phyloP scores from a whole-genome alignment of 164 flowering plant genomes.

The Liriodendron chinense region DNA sequence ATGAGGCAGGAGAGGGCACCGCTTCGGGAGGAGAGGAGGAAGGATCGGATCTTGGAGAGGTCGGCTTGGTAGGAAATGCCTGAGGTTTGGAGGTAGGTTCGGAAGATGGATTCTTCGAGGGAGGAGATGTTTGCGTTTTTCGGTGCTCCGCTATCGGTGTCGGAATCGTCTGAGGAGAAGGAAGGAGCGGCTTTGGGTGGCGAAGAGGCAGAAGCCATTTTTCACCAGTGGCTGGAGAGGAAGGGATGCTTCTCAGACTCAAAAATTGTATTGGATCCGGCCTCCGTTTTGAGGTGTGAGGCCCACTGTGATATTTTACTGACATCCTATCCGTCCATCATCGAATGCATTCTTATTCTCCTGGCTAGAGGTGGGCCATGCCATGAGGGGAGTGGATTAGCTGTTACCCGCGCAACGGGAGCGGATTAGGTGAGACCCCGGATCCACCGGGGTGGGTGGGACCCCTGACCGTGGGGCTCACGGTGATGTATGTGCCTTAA shows the following conservation, averaged over 20 bases:
- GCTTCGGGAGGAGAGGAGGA: slow-evolving; percentile 66
- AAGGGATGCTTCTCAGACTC: not conserved
- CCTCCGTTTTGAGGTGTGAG: too few relatives aligned
- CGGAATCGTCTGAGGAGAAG: slow-evolving; percentile 40
- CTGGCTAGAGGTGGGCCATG: too few relatives aligned
- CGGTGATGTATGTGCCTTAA: too few relatives aligned
- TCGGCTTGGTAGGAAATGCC: slow-evolving; percentile 41
- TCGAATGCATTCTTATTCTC: too few relatives aligned
- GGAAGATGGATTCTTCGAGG: slow-evolving; percentile 65
- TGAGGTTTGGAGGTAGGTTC: slow-evolving; percentile 52
- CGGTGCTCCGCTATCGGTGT: slow-evolving; percentile 24
- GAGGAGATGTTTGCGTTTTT: slow-evolving; percentile 35
- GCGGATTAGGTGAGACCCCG: too few relatives aligned
- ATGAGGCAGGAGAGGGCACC: slow-evolving; percentile 91
- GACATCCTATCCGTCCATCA: too few relatives aligned
- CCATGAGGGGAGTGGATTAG: too few relatives aligned
- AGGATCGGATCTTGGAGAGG: slow-evolving; percentile 79
- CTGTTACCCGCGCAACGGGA: too few relatives aligned
- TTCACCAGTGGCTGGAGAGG: not conserved
- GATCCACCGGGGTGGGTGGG: too few relatives aligned
- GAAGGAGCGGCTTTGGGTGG: slow-evolving; percentile 6
- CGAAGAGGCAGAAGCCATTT: slow-evolving; percentile 1
- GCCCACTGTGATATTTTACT: too few relatives aligned
- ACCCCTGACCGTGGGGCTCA: too few relatives aligned
- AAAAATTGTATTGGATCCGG: too few relatives aligned